A percentile compares a stretch with the other conserved stretches of the same genome.
Evolutionary conservation across 2,329 filamentous ascomycete species (phyloP).

Genomic region (Fusarium sp.): DNA sequence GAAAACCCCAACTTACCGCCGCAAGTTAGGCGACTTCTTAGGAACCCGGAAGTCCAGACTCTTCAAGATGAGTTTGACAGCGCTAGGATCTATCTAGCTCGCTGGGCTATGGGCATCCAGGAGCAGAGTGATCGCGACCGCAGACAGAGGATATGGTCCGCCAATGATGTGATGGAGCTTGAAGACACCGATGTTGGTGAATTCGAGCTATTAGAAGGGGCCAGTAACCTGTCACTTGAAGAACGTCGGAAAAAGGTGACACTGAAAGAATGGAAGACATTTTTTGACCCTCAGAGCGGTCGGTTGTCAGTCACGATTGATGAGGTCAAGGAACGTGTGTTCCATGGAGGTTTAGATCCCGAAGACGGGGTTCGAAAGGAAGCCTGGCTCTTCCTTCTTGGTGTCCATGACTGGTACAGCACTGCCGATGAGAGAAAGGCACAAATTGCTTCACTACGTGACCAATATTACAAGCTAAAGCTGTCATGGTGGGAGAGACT

Average conservation of each 20-base stretch:
- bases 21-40: constrained; percentile 85
- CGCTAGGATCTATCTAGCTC: constrained; percentile 90
- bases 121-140: constrained; percentile 94
- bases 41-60: constrained; percentile 94
- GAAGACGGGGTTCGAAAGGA: constrained; percentile 96
- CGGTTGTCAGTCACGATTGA: constrained; percentile 83
- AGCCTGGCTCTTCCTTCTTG: constrained; percentile 94
- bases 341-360: constrained; percentile 89
- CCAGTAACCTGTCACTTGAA: constrained; percentile 77
- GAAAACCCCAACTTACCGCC: constrained; percentile 93
- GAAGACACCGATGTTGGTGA: constrained; percentile 96
- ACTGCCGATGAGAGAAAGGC: constrained; percentile 86
- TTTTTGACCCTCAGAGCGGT: constrained; percentile 83
- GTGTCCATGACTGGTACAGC: constrained; percentile 94
- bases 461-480: constrained; percentile 95
- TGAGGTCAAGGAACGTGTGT: constrained; percentile 97
- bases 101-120: constrained; percentile 99
- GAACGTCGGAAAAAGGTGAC: constrained; percentile 84
- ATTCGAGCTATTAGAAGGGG: constrained; percentile 92
- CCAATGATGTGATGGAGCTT: constrained; percentile 89
- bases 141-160: constrained; percentile 91
- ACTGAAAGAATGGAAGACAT: constrained; percentile 88
- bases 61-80: constrained; percentile 98
- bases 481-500: constrained; percentile 96
- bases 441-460: constrained; percentile 84